These are phyloP conservation scores for Microthyrium microscopicum DNA, from an alignment of 2,329 filamentous ascomycete genomes.

Conservation along the genomic window DNA sequence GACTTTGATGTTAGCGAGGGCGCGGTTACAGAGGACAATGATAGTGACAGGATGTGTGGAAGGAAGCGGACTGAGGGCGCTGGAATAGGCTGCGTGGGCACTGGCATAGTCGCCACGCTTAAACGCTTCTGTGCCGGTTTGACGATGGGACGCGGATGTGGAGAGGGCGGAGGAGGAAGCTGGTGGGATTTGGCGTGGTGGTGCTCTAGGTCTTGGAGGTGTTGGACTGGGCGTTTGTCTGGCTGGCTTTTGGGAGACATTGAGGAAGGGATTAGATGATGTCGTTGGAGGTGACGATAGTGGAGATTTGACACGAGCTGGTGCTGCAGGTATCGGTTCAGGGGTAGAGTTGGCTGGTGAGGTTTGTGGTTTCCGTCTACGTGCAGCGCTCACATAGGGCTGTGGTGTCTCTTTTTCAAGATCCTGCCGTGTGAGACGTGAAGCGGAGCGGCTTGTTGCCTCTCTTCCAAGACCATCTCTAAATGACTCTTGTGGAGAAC, in stretches of 20 bases:
- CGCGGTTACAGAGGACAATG: constrained; percentile 79
- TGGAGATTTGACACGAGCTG: constrained; percentile 8
- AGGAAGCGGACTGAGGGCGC: constrained; percentile 60
- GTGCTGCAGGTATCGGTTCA: constrained; percentile 1
- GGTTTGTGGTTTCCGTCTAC: constrained; percentile 44
- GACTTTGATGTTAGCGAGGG: constrained; percentile 77
- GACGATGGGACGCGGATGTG: constrained; percentile 60
- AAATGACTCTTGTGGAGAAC: constrained; percentile 22
- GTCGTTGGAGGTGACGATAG: constrained; percentile 19
- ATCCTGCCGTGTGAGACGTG: constrained; percentile 53
- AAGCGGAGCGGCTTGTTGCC: constrained; percentile 29
- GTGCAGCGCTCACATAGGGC: constrained; percentile 73
- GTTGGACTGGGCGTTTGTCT: constrained; percentile 19
- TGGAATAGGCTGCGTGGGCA: constrained; percentile 68
- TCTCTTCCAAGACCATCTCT: constrained; percentile 20
- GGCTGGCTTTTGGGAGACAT: constrained; percentile 12
- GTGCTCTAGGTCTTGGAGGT: constrained; percentile 28
- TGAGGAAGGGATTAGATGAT: constrained; percentile 23
- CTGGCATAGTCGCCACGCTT: constrained; percentile 85
- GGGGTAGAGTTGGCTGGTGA: constrained; percentile 15
- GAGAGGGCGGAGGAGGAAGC: constrained; percentile 54
- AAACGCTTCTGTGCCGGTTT: constrained; percentile 73
- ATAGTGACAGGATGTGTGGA: constrained; percentile 67
- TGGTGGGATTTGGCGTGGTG: constrained; percentile 44
- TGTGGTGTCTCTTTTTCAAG: constrained; percentile 68